Percentiles rank a stretch among this genome's conserved stretches.
phyloP scores from a whole-genome alignment of 2,329 filamentous ascomycete genomes.

The Alternaria sp. region DNA sequence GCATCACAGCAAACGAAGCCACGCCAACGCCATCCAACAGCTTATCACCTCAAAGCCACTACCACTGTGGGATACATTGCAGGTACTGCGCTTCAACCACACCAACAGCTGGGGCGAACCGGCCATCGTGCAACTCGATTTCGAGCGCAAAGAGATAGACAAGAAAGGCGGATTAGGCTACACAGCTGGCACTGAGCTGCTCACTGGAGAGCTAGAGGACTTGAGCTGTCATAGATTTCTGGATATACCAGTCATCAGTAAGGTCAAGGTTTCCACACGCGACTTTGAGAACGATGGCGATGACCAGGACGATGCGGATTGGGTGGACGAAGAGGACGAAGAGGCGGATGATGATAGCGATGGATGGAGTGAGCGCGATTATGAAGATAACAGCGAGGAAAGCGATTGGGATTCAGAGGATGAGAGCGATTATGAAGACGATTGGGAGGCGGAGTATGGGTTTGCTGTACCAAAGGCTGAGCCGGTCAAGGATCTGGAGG shows the following conservation, averaged over 20 bases:
- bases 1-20: neutral
- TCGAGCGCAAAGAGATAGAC: neutral
- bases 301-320: constrained; percentile 2
- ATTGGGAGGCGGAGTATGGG: constrained; percentile 14
- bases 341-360: neutral
- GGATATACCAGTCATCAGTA: neutral
- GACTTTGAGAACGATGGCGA: constrained; percentile 7
- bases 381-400: constrained; percentile 11
- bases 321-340: neutral
- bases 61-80: constrained; percentile 5
- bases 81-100: neutral
- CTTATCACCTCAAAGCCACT: neutral
- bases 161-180: neutral
- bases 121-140: constrained; percentile 1
- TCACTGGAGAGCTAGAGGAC: neutral
- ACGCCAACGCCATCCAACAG: neutral
- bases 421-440: constrained; percentile 14
- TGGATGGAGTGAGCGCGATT: constrained; percentile 12
- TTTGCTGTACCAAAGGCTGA: constrained; percentile 1
- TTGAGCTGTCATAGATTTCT: neutral
- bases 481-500: neutral
- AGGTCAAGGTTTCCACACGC: neutral
- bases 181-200: neutral
- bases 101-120: constrained; percentile 4
- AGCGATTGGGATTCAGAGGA: constrained; percentile 15